These are phyloP conservation scores for Cutaneotrichosporon sp. DNA, from an alignment of 1,284 basidiomycete genomes.

Conservation along the genomic window DNA sequence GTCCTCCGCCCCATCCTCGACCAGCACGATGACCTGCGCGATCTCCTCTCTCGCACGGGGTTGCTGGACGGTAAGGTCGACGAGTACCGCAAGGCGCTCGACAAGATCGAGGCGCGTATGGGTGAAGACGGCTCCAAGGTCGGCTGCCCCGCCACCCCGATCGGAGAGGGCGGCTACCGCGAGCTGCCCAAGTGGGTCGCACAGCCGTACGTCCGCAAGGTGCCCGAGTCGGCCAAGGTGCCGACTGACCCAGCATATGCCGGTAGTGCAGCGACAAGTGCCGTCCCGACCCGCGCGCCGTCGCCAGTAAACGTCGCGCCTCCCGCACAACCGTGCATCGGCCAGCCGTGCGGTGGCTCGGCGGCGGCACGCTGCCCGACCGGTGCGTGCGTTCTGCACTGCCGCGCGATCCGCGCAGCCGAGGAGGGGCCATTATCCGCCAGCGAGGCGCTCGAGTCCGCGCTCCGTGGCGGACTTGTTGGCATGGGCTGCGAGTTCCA, in stretches of 20 bases:
- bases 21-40: conserved; percentile 69
- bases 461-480: conserved; percentile 36
- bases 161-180: conserved; percentile 50
- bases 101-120: conserved; percentile 67
- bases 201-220: conserved; percentile 77
- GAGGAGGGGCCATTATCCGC: conserved; percentile 39
- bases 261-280: not conserved
- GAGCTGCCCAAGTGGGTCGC: conserved; percentile 77
- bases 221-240: conserved; percentile 37
- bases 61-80: conserved; percentile 41
- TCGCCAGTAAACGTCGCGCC: conserved; percentile 4
- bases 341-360: conserved; percentile 13
- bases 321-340: conserved; percentile 5
- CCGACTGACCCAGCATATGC: conserved; percentile 13
- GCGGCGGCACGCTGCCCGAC: conserved; percentile 47
- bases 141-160: conserved; percentile 37
- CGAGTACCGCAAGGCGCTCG: conserved; percentile 60
- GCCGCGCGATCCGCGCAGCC: conserved; percentile 43
- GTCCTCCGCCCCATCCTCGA: conserved; percentile 76
- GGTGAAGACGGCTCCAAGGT: conserved; percentile 57
- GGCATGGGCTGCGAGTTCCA: conserved; percentile 54
- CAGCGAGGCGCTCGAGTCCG: conserved; percentile 33
- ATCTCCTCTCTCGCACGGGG: conserved; percentile 51
- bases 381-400: conserved; percentile 49
- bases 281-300: conserved; percentile 22